These are phyloP conservation scores for Fusarium cicatricum DNA, from an alignment of 2,329 filamentous ascomycete species.

Conservation along the genomic window DNA sequence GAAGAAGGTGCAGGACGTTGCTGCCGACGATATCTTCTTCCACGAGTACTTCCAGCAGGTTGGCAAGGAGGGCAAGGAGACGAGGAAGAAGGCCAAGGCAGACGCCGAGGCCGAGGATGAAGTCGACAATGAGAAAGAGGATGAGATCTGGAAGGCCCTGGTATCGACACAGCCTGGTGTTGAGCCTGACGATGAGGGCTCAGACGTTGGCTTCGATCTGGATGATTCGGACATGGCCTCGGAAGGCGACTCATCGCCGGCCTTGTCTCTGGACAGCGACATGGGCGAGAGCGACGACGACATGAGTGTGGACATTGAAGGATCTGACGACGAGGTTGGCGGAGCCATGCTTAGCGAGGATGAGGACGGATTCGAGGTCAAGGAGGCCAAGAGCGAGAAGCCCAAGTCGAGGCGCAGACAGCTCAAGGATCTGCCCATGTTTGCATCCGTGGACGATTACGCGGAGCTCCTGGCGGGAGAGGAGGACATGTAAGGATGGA, in stretches of 20 bases:
- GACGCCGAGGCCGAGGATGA: slow-evolving; percentile 52
- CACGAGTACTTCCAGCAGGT: slow-evolving; percentile 91
- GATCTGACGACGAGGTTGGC: slow-evolving; percentile 54
- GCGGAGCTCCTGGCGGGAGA: slow-evolving; percentile 82
- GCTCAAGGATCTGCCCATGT: slow-evolving; percentile 88
- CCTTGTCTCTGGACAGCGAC: slow-evolving; percentile 53
- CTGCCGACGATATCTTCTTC: slow-evolving; percentile 96
- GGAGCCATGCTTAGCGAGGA: slow-evolving; percentile 52
- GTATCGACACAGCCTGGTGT: slow-evolving; percentile 79
- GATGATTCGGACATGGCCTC: slow-evolving; percentile 60
- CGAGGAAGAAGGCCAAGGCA: slow-evolving; percentile 61
- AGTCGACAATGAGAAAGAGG: slow-evolving; percentile 70
- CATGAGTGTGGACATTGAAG: slow-evolving; percentile 50
- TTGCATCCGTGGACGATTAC: slow-evolving; percentile 94
- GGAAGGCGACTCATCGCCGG: slow-evolving; percentile 53
- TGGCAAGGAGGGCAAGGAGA: slow-evolving; percentile 65
- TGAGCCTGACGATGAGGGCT: slow-evolving; percentile 55
- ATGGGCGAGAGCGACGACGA: slow-evolving; percentile 54
- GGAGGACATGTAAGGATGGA: slow-evolving; percentile 55
- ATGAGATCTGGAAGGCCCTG: slow-evolving; percentile 92
- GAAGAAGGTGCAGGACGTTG: slow-evolving; percentile 86
- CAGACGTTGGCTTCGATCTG: slow-evolving; percentile 59
- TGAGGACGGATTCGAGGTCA: slow-evolving; percentile 62
- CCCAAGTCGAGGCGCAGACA: slow-evolving; percentile 74
- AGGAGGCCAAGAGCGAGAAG: slow-evolving; percentile 65